Base-by-base conservation (phyloP, 2,329 filamentous ascomycete genomes). In the Pyricularia sp. region DNA sequence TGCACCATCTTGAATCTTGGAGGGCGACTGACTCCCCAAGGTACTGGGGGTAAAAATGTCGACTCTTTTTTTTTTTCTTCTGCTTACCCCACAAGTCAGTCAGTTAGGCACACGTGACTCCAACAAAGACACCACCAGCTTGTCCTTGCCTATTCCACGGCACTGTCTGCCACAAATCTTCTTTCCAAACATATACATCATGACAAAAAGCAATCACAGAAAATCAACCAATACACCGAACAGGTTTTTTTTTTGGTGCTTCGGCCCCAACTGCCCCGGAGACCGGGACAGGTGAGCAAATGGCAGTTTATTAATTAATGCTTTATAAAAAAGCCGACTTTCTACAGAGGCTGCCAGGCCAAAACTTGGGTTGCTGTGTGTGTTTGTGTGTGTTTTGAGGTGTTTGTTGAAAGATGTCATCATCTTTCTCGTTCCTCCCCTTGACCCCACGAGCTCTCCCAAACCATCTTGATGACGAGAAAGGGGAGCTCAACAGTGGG, bases 301-400 rank as follows among this genome's bases (percentile, higher is more conserved):
- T 61, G 58, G 58, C 58, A 61, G 58, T 61, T 61, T 61, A 61
- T 61, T 61, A 61, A 61, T 61, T 61, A 61, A 61, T 61, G 58
- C 58, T 61, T 61, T 61, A 58, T 58, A 26, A 25, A 61, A 61
- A 61, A 61, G 58, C 58, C 58, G 58, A 61, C 58, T 61, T 61
- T 61, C 58, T 61, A 61, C 58, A 61, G 58, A 61, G 58, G 58
- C 58, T 61, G 58, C 58, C 58, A 61, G 58, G 25, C 58, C 58
- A 61, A 61, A 26, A 61, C 58, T 61, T 61, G 42, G 23, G 58
- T 14, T 61, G 58, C 58, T 61, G 58, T 61, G 25, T 61, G n/a
- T n/a, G 55, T n/a, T 25, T 55, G 17, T 55, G 20, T 58, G 23
- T 58, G 23, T 58, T 14, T 36, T 5, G 2, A 6, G 6, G 33